These are phyloP conservation scores for Cinnamomum chago DNA, from an alignment of 164 flowering plant genomes.

Conservation along the genomic window DNA sequence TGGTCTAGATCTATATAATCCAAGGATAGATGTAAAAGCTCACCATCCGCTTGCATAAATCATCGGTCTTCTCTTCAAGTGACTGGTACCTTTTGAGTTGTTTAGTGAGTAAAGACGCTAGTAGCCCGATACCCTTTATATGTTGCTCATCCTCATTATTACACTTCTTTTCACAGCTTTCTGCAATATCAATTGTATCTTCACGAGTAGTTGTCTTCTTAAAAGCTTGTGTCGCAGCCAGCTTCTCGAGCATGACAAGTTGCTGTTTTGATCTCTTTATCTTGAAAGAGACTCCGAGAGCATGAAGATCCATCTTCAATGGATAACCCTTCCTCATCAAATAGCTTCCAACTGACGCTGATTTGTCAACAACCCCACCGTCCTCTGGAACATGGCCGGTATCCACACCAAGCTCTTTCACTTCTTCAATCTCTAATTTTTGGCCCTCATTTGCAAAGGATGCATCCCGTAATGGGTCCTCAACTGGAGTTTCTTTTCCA, in stretches of 20 bases:
- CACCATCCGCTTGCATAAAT: constrained; percentile 81
- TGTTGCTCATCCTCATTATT: constrained; percentile 19
- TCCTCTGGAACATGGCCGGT: constrained; percentile 21
- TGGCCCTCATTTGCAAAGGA: constrained; percentile 29
- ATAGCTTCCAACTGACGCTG: constrained; percentile 18
- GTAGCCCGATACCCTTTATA: constrained; percentile 34
- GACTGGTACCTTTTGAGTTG: constrained; percentile 77
- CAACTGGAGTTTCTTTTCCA: constrained; percentile 16
- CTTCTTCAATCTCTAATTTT: constrained; percentile 36
- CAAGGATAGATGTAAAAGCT: constrained; percentile 11
- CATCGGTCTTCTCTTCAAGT: constrained; percentile 73
- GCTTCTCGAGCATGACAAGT: constrained; percentile 71
- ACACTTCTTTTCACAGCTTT: constrained; percentile 29
- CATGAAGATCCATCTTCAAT: constrained; percentile 80
- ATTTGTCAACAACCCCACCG: constrained; percentile 19
- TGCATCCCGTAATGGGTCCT: constrained; percentile 19
- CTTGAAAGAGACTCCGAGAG: constrained; percentile 86
- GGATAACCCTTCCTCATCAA: constrained; percentile 26
- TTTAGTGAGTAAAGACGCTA: constrained; percentile 61
- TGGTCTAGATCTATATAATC: background rate
- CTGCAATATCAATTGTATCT: constrained; percentile 20
- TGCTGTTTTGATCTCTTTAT: constrained; percentile 92
- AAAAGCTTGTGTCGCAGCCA: constrained; percentile 29
- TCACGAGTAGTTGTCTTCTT: constrained; percentile 8
- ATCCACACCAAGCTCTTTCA: constrained; percentile 23